Conservation (phyloP, 2,329 filamentous ascomycete genomes). For the Talaromyces sp. region DNA sequence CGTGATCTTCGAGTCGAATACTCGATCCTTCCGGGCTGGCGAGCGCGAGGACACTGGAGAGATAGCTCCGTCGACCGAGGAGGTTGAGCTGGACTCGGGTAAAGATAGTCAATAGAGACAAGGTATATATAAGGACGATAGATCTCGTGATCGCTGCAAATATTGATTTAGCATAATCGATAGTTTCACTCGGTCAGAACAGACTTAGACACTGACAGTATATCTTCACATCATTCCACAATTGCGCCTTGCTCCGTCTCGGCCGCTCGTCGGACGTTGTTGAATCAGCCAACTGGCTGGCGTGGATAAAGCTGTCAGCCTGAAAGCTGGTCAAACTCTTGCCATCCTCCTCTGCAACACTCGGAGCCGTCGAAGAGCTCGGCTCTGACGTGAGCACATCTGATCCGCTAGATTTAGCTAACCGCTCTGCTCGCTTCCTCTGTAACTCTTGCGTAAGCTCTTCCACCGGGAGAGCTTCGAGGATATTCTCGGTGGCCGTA, state of each 20-base stretch:
- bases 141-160: slow-evolving; percentile 75
- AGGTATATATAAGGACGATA: slow-evolving; percentile 87
- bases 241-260: slow-evolving; percentile 81
- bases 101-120: slow-evolving; percentile 82
- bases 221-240: slow-evolving; percentile 98
- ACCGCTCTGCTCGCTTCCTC: slow-evolving; percentile 76
- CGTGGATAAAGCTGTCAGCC: slow-evolving; percentile 78
- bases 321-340: slow-evolving; percentile 71
- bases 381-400: slow-evolving; percentile 57
- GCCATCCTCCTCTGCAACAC: slow-evolving; percentile 76
- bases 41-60: slow-evolving; percentile 89
- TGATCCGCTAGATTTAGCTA: slow-evolving; percentile 55
- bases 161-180: slow-evolving; percentile 13
- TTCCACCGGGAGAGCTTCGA: slow-evolving; percentile 85
- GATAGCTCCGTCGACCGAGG: slow-evolving; percentile 88
- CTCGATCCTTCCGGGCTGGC: slow-evolving; percentile 72
- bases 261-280: slow-evolving; percentile 50
- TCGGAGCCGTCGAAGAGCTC: slow-evolving; percentile 59
- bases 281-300: slow-evolving; percentile 68
- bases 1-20: slow-evolving; percentile 88
- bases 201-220: slow-evolving; percentile 60
- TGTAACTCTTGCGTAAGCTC: slow-evolving; percentile 90
- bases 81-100: slow-evolving; percentile 96
- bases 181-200: background rate
- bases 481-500: slow-evolving; percentile 82